Evolutionary conservation across 1,284 basidiomycete species (phyloP).

Genomic region (Fomitopsis betulina): DNA sequence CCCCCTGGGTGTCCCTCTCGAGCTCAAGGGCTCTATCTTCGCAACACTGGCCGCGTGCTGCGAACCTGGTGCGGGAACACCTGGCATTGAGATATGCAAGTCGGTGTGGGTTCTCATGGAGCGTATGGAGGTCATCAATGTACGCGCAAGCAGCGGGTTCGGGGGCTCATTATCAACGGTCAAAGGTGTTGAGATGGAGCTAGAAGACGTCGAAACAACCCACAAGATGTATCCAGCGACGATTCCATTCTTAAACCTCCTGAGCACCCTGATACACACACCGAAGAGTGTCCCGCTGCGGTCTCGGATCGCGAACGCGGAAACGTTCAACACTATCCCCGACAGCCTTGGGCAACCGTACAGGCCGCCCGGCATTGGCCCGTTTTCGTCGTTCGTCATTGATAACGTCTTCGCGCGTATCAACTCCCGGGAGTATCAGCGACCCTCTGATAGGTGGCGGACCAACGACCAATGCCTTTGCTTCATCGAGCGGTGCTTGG

Average conservation of each 20-base stretch:
- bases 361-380: constrained; percentile 70
- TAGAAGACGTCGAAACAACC: constrained; percentile 83
- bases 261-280: constrained; percentile 78
- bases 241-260: constrained; percentile 81
- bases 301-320: constrained; percentile 54
- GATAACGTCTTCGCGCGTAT: constrained; percentile 83
- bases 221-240: constrained; percentile 83
- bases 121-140: constrained; percentile 79
- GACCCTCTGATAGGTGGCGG: constrained; percentile 79
- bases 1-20: constrained; percentile 80
- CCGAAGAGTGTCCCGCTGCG: constrained; percentile 62
- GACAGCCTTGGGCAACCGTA: constrained; percentile 74
- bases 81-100: constrained; percentile 77
- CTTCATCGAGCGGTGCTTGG: constrained; percentile 82
- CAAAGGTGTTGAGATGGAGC: constrained; percentile 73
- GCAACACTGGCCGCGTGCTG: constrained; percentile 86
- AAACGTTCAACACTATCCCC: constrained; percentile 70
- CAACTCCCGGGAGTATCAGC: constrained; percentile 67
- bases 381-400: constrained; percentile 81
- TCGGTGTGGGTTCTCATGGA: constrained; percentile 85
- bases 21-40: constrained; percentile 87
- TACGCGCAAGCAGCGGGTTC: constrained; percentile 41
- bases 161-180: constrained; percentile 43
- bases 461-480: constrained; percentile 82
- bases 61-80: constrained; percentile 63